Conservation (phyloP, 257 asterid species). For the Przewalskia tangutica region DNA sequence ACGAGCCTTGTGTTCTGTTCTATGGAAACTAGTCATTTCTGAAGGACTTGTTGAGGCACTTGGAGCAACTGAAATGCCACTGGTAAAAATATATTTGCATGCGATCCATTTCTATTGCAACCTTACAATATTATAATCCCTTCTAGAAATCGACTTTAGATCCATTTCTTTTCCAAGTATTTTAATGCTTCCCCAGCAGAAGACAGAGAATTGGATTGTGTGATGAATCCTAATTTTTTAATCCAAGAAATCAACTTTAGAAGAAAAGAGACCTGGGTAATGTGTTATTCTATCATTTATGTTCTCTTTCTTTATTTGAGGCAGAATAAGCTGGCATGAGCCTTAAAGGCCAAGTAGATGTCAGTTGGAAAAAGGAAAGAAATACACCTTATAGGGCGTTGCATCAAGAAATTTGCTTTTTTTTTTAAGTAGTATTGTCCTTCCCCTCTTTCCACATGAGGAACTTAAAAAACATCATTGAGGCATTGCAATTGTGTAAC, state of each 20-base stretch:
- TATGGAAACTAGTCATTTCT: slow-evolving; percentile 77
- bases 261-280: not conserved
- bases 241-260: not conserved
- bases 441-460: not conserved
- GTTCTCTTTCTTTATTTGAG: not conserved
- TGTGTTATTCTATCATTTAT: not conserved
- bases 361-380: not conserved
- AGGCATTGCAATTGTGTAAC: not conserved
- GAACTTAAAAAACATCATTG: not conserved
- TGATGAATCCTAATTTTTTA: not conserved
- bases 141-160: not conserved
- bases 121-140: not conserved
- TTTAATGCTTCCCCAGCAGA: not conserved
- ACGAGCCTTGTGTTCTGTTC: slow-evolving; percentile 66
- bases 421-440: not conserved
- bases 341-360: not conserved
- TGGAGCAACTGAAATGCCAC: slow-evolving; percentile 54
- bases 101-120: not conserved
- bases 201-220: not conserved
- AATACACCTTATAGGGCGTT: not conserved
- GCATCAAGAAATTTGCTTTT: not conserved
- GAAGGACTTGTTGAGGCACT: slow-evolving; percentile 73
- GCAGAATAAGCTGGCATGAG: not conserved
- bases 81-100: slow-evolving; percentile 45
- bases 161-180: not conserved